Evolutionary conservation across 495 filamentous ascomycete species (phyloP), one percentile per base, ranked within the genome.

Genomic region (Trichoderma virens): DNA sequence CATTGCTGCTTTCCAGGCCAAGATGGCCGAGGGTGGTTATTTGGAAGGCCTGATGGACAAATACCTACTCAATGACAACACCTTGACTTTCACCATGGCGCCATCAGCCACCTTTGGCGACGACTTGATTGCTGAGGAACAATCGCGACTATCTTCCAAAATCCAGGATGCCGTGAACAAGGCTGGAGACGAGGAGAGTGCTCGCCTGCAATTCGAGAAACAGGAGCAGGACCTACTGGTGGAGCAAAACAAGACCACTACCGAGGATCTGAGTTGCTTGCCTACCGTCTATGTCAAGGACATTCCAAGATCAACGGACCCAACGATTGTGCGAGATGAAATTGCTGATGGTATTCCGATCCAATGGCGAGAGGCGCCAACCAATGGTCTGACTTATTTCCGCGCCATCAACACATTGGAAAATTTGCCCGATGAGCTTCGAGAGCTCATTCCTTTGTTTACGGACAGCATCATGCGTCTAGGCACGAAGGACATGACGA

Each of bases 371-470:
- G 90, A 92, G 71, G 91, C 93, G 16, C 90, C 89, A 35, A 98
- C 94, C 0, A 98, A 98, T 70, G 94, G 94, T 2, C 74, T 98
- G 61, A 98, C 95, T 2, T 98, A 98, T 73, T 96, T 98, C 77
- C 88, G 91, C 70, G 93, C 91, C 8, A 82, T 97, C 72, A 91
- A 93, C 68, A 78, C 82, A 1, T 84, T 98, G 62, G 80, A 89
- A 27, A 85, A 88, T 66, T 78, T 98, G 30, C 94, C 95, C 0
- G 87, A 91, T 68, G 90, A 97, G 27, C 82, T 98, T 31, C 84
- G 95, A 39, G 77, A 89, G 65, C 79, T 96, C 61, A 86, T 98
- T 68, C 95, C 94, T 2, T 76, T 98, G 13, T 98, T 98, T 72
- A 91, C 90, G 38, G 92, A 96, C 72, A 87, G 90, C 11, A 87